These are phyloP conservation scores for Comarum palustre DNA, from an alignment of 306 rosid genomes.

Conservation along the genomic window DNA sequence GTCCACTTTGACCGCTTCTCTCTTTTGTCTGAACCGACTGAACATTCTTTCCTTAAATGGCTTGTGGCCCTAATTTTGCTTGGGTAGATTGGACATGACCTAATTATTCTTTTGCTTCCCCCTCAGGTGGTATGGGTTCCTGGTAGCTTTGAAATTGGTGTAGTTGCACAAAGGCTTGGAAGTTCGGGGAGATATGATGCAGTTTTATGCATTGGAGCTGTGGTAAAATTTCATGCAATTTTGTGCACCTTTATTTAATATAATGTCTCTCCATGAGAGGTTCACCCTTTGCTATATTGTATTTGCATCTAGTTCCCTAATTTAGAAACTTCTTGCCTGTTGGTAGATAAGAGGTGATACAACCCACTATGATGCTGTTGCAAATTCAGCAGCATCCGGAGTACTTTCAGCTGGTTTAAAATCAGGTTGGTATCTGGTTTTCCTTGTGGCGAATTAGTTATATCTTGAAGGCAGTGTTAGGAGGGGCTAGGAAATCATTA, in stretches of 20 bases:
- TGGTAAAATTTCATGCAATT: constrained; percentile 48
- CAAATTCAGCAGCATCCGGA: constrained; percentile 89
- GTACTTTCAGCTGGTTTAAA: constrained; percentile 81
- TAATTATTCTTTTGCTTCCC: constrained; percentile 22
- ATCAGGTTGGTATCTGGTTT: constrained; percentile 52
- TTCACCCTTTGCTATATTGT: neutral
- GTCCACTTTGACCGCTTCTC: neutral
- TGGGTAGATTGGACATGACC: neutral
- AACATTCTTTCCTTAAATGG: too few species aligned
- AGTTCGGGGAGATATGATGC: constrained; percentile 75
- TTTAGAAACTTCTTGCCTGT: constrained; percentile 22
- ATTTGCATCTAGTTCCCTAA: neutral
- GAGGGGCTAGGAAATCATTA: constrained; percentile 2
- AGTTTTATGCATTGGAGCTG: constrained; percentile 87
- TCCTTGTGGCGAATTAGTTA: neutral
- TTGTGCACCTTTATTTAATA: neutral
- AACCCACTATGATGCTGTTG: constrained; percentile 88
- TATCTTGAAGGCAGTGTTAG: neutral
- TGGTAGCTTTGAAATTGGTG: constrained; percentile 89
- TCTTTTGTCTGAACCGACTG: neutral
- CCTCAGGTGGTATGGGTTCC: constrained; percentile 94
- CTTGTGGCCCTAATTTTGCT: too few species aligned
- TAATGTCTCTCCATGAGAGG: constrained; percentile 12
- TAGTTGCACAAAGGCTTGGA: constrained; percentile 67
- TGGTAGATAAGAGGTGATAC: constrained; percentile 88